These are phyloP conservation scores for Amylocystis lapponica DNA, from an alignment of 768 basidiomycete genomes.

Conservation along the genomic window DNA sequence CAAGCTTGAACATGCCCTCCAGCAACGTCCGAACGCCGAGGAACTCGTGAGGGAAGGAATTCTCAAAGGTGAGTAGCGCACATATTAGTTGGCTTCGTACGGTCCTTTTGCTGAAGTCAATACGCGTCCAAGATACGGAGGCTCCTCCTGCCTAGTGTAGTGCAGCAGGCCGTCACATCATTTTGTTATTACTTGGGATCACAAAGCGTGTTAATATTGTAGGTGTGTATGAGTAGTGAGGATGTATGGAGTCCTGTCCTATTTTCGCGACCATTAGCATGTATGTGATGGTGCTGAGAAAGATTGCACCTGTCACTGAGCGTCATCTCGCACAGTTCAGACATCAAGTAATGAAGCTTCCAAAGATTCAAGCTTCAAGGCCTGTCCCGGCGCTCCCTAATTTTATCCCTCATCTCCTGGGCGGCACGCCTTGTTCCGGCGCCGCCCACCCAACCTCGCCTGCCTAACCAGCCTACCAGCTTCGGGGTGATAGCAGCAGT, in stretches of 20 bases:
- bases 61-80: slow-evolving; percentile 38
- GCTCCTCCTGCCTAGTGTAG: slow-evolving; percentile 15
- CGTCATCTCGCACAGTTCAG: no score
- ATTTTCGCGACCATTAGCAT: no score
- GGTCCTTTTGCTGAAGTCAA: background rate
- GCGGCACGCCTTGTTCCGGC: slow-evolving; percentile 67
- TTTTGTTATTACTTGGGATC: no score
- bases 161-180: no score
- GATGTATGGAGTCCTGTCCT: no score
- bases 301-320: no score
- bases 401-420: slow-evolving; percentile 32
- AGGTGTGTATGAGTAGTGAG: no score
- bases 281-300: no score
- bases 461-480: slow-evolving; percentile 80
- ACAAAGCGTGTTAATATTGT: no score
- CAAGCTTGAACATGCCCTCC: slow-evolving; percentile 56
- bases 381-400: slow-evolving; percentile 18
- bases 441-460: slow-evolving; percentile 74
- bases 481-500: slow-evolving; percentile 83
- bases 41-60: slow-evolving; percentile 65
- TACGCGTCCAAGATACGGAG: slow-evolving; percentile 6
- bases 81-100: no score
- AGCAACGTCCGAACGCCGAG: slow-evolving; percentile 51
- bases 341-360: no score
- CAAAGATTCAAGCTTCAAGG: no score